A percentile compares a stretch with the other conserved stretches of the same genome.
Conservation (phyloP, 352 stramenopile species). For the Elongisporangium undulatum region DNA sequence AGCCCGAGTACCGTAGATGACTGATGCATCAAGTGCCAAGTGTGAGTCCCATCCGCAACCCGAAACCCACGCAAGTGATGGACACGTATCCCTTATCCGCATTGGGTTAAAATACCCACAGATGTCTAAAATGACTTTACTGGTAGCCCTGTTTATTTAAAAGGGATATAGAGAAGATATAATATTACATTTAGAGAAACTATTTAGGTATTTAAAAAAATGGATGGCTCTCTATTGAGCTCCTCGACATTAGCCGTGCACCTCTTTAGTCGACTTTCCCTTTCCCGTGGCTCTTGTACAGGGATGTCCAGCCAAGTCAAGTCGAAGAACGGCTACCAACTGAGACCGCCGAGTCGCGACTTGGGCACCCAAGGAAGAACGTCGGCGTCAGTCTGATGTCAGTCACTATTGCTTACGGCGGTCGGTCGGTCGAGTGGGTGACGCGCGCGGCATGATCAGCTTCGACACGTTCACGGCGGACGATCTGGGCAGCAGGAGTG, state of each 20-base stretch:
- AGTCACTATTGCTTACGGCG: not conserved
- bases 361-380: not conserved
- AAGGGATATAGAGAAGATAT: no score
- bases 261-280: not conserved
- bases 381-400: not conserved
- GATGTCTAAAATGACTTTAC: not conserved
- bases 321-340: not conserved
- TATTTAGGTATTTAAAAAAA: not conserved
- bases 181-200: no score
- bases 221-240: not conserved
- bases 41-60: not conserved
- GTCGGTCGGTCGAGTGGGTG: not conserved
- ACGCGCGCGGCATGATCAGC: constrained; percentile 51
- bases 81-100: not conserved
- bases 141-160: no score
- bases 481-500: constrained; percentile 31
- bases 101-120: not conserved
- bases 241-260: not conserved
- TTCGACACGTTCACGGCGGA: constrained; percentile 63
- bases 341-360: not conserved
- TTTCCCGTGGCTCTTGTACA: no score
- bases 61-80: not conserved
- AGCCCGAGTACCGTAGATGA: not conserved
- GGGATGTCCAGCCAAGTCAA: not conserved
- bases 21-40: no score